Evolutionary conservation across 768 basidiomycete species (phyloP).

Genomic region (Agrocybe praecox): DNA sequence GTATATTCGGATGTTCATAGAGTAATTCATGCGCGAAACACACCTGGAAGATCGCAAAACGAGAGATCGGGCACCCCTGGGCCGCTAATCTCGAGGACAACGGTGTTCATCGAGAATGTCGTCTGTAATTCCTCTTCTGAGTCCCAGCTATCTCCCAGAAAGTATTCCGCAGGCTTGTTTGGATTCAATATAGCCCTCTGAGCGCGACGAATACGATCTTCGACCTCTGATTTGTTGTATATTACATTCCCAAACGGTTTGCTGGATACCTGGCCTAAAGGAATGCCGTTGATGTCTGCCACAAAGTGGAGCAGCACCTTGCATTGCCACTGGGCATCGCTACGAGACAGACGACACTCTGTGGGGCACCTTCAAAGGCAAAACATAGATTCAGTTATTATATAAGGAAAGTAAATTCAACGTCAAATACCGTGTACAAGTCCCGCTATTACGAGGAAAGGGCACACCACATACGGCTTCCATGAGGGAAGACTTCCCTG

Average conservation of each 20-base stretch:
- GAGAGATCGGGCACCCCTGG: slow-evolving; percentile 62
- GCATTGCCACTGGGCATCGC: slow-evolving; percentile 49
- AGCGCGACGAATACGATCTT: slow-evolving; percentile 68
- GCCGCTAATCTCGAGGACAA: slow-evolving; percentile 62
- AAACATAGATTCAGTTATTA: background rate
- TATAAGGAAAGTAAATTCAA: background rate
- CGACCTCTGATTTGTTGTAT: slow-evolving; percentile 52
- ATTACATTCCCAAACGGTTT: slow-evolving; percentile 52
- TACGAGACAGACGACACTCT: slow-evolving; percentile 53
- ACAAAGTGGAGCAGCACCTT: slow-evolving; percentile 48
- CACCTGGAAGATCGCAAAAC: slow-evolving; percentile 66
- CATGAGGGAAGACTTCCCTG: slow-evolving; percentile 78
- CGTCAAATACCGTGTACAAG: slow-evolving; percentile 63
- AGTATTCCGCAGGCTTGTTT: slow-evolving; percentile 26
- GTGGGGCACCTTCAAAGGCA: slow-evolving; percentile 65
- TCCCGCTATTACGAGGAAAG: slow-evolving; percentile 69
- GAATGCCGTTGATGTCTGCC: slow-evolving; percentile 39
- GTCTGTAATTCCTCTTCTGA: slow-evolving; percentile 12
- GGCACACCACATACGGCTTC: slow-evolving; percentile 77
- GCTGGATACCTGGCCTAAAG: slow-evolving; percentile 39
- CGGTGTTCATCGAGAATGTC: slow-evolving; percentile 57
- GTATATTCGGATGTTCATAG: background rate
- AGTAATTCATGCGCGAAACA: background rate
- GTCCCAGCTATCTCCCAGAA: slow-evolving; percentile 37
- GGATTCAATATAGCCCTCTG: slow-evolving; percentile 72